These are phyloP conservation scores for Populus euphratica DNA, from an alignment of 345 rosid genomes.

Conservation along the genomic window DNA sequence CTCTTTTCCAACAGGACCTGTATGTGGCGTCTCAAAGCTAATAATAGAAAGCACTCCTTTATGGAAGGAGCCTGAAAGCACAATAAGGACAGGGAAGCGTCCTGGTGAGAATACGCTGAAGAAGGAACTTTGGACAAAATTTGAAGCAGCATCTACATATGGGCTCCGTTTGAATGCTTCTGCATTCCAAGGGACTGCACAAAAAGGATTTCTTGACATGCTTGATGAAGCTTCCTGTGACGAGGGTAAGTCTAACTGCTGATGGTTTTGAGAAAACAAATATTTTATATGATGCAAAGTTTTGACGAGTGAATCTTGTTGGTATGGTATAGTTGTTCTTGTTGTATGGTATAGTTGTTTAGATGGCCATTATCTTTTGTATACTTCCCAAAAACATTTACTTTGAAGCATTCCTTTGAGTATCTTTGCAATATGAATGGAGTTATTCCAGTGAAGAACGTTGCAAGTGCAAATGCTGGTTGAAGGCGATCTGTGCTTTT, in stretches of 20 bases:
- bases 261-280: conserved; percentile 7
- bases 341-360: neutral
- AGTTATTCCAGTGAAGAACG: neutral
- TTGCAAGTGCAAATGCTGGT: no score
- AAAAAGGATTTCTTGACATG: conserved; percentile 80
- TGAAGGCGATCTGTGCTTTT: no score
- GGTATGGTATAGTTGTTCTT: conserved; percentile 4
- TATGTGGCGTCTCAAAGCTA: conserved; percentile 19
- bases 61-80: conserved; percentile 52
- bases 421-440: neutral
- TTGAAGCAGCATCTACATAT: conserved; percentile 68
- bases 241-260: conserved; percentile 12
- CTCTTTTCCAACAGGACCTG: conserved; percentile 27
- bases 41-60: conserved; percentile 58
- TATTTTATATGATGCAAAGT: neutral
- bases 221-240: conserved; percentile 78
- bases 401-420: neutral
- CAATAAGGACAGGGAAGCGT: conserved; percentile 44
- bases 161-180: conserved; percentile 31
- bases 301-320: conserved; percentile 10
- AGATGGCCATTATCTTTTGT: neutral
- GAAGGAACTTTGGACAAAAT: conserved; percentile 91
- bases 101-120: conserved; percentile 88
- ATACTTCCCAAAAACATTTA: neutral
- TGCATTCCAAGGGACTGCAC: conserved; percentile 27